A percentile compares a stretch with the other conserved stretches of the same genome.
These are phyloP conservation scores for Biancaea sappan DNA, from an alignment of 306 rosid species.

Conservation along the genomic window DNA sequence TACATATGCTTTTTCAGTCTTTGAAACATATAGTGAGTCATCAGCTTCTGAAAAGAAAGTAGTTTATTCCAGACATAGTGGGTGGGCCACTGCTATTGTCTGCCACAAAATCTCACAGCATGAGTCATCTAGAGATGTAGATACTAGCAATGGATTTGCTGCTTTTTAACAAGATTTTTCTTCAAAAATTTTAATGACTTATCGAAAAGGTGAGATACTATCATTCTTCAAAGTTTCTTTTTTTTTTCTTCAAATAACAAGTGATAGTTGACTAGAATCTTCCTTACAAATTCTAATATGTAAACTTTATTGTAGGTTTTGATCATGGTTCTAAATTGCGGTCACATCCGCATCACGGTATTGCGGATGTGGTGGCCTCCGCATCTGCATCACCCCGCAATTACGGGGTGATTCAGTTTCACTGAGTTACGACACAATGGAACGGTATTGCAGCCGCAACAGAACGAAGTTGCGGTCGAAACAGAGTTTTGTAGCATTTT, in stretches of 20 bases:
- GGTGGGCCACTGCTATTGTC: conserved; percentile 78
- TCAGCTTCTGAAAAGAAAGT: conserved; percentile 71
- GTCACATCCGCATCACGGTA: no score
- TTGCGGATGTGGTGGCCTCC: no score
- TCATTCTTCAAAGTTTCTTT: conserved; percentile 22
- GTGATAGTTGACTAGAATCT: conserved; percentile 6
- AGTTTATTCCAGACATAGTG: conserved; percentile 61
- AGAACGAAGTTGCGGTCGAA: no score
- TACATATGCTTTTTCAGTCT: conserved; percentile 69
- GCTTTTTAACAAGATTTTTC: conserved; percentile 76
- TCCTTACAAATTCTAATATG: conserved; percentile 23
- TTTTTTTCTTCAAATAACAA: conserved; percentile 15
- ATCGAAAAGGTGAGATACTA: conserved; percentile 71
- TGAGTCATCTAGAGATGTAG: conserved; percentile 54
- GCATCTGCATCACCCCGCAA: no score
- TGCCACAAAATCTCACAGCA: conserved; percentile 64
- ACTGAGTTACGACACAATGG: no score
- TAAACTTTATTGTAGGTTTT: conserved; percentile 56
- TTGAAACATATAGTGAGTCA: conserved; percentile 73
- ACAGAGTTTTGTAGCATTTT: no score
- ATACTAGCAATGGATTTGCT: conserved; percentile 48
- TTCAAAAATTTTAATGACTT: conserved; percentile 85
- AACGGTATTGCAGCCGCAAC: no score
- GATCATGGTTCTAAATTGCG: no score
- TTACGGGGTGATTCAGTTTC: no score